These are phyloP conservation scores for Argentina anserina DNA, from an alignment of 306 rosid species.

Conservation along the genomic window DNA sequence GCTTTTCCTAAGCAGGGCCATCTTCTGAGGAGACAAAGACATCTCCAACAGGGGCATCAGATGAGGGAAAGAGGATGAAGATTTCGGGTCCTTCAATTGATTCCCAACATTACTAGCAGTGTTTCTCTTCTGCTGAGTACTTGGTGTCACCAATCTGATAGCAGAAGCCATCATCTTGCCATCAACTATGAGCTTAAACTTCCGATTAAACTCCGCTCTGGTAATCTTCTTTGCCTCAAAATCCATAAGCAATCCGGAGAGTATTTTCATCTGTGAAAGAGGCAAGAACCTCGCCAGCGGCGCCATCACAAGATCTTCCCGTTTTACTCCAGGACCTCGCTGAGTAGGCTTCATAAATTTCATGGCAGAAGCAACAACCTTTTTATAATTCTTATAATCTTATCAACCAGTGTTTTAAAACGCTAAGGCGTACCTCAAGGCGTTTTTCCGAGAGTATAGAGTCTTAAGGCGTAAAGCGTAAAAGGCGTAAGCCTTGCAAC, in stretches of 20 bases:
- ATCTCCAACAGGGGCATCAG: background rate
- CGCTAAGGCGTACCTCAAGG: too few relatives aligned
- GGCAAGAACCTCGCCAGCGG: background rate
- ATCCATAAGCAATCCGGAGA: background rate
- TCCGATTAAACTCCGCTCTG: background rate
- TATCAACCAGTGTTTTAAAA: too few relatives aligned
- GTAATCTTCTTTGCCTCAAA: background rate
- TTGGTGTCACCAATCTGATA: background rate
- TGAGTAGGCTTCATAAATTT: background rate
- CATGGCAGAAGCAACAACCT: background rate
- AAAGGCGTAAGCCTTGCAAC: too few relatives aligned
- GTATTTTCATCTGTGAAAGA: background rate
- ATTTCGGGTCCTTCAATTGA: background rate
- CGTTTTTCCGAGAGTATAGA: too few relatives aligned
- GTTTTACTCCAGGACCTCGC: background rate
- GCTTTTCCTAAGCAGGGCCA: background rate
- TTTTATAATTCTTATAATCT: too few relatives aligned
- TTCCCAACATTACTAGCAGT: background rate
- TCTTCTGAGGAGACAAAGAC: background rate
- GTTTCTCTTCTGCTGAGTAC: background rate
- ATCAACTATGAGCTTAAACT: background rate
- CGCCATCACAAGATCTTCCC: background rate
- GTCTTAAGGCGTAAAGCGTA: too few relatives aligned
- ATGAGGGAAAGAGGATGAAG: background rate
- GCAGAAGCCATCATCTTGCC: background rate